Conservation (phyloP, 176 grass and related monocot species). For the Alloteropsis semialata region DNA sequence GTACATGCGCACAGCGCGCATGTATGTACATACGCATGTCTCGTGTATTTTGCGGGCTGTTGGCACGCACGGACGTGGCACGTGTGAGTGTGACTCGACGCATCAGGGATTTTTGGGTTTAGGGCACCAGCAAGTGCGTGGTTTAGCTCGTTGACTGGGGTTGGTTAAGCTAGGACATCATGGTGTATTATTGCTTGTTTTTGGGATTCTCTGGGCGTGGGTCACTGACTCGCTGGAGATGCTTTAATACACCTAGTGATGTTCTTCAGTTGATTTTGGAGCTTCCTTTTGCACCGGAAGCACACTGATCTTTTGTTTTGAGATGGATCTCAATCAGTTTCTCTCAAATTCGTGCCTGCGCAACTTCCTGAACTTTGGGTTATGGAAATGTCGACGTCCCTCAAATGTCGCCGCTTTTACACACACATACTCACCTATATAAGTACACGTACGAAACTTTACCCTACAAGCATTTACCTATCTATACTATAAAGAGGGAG, state of each 20-base stretch:
- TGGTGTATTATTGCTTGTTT: slow-evolving; percentile 42
- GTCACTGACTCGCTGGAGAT: not conserved
- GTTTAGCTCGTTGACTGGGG: not conserved
- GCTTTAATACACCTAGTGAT: slow-evolving; percentile 48
- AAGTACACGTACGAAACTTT: too few relatives aligned
- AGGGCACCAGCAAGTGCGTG: not conserved
- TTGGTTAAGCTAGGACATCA: slow-evolving; percentile 31
- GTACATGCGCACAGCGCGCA: not conserved
- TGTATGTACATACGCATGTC: slow-evolving; percentile 10
- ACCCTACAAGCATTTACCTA: too few relatives aligned
- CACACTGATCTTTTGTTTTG: not conserved
- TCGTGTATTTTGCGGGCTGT: not conserved
- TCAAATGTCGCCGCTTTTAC: too few relatives aligned
- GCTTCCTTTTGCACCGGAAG: not conserved
- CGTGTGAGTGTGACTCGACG: not conserved
- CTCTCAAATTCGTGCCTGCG: not conserved
- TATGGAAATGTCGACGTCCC: too few relatives aligned
- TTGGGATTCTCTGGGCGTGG: not conserved
- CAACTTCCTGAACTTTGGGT: too few relatives aligned
- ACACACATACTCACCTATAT: too few relatives aligned
- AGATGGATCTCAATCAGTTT: not conserved
- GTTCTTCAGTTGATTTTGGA: slow-evolving; percentile 14
- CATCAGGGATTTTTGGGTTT: slow-evolving; percentile 19
- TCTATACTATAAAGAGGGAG: too few relatives aligned
- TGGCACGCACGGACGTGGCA: not conserved